Evolutionary conservation across 371 early-diverging fungal genomes (phyloP).

Genomic region (Haplosporangium sp.): DNA sequence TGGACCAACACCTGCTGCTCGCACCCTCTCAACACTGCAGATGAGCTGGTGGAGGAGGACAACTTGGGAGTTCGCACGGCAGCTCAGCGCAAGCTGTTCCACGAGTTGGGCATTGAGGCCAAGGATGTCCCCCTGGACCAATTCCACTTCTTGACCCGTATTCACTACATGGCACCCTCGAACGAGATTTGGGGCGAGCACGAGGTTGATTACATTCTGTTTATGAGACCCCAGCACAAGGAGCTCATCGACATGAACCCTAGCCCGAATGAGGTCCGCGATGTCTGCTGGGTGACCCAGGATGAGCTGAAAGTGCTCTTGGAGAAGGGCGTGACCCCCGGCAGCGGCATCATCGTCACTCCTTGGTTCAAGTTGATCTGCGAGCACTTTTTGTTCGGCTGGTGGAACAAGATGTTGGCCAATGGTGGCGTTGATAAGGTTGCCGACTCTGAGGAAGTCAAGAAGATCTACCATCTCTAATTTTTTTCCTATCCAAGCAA

Average conservation of each 20-base stretch:
- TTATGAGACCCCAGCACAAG: conserved; percentile 74
- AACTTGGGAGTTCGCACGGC: conserved; percentile 85
- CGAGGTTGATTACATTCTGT: conserved; percentile 90
- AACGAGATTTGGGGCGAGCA: conserved; percentile 96
- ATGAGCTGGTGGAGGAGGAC: conserved; percentile 83
- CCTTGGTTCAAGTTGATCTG: conserved; percentile 97
- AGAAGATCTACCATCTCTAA: conserved; percentile 80
- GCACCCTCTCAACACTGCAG: conserved; percentile 88
- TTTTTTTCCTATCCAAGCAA: too few species aligned
- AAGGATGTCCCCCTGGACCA: conserved; percentile 83
- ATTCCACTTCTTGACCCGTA: conserved; percentile 90
- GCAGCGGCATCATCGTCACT: conserved; percentile 73
- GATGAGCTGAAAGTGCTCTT: conserved; percentile 82
- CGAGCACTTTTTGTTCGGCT: conserved; percentile 89
- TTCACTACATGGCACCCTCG: conserved; percentile 94
- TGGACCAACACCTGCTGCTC: conserved; percentile 99
- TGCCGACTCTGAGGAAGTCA: conserved; percentile 69
- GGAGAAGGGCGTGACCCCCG: conserved; percentile 63
- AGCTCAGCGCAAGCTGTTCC: conserved; percentile 92
- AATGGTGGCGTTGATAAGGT: conserved; percentile 67
- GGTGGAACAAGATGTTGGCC: conserved; percentile 88
- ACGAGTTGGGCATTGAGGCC: conserved; percentile 93
- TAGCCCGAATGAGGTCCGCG: conserved; percentile 88
- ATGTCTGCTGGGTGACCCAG: conserved; percentile 77
- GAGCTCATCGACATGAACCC: conserved; percentile 66